Conservation (phyloP, 495 filamentous ascomycete species). For the Lasiosphaeria ovina region DNA sequence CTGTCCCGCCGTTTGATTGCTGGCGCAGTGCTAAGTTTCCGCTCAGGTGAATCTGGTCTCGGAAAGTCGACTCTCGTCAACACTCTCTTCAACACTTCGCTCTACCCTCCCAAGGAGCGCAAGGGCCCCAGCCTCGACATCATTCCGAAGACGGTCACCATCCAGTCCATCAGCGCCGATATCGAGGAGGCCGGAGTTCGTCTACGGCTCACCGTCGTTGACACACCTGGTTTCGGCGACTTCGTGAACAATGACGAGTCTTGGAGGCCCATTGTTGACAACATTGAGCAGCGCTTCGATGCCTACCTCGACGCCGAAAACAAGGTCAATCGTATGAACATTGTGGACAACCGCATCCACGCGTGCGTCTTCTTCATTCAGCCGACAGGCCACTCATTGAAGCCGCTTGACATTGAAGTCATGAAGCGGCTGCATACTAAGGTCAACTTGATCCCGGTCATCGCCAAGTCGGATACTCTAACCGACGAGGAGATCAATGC, state of each 20-base stretch:
- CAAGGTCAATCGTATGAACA: constrained; percentile 99
- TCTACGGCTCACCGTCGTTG: constrained; percentile 93
- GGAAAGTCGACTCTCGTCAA: constrained; percentile 99
- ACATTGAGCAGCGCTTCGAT: constrained; percentile 98
- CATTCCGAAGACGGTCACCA: constrained; percentile 97
- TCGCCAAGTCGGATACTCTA: constrained; percentile 96
- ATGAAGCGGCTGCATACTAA: constrained; percentile 99
- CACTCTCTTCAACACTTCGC: constrained; percentile 98
- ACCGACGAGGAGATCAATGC: constrained; percentile 92
- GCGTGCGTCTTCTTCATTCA: constrained; percentile 99
- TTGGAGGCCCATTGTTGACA: constrained; percentile 97
- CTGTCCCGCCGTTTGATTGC: background rate
- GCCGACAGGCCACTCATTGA: constrained; percentile 97
- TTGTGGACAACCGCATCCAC: constrained; percentile 97
- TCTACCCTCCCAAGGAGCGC: constrained; percentile 97
- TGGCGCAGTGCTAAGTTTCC: background rate
- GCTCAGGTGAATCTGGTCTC: constrained; percentile 91
- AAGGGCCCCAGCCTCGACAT: constrained; percentile 96
- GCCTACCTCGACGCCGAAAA: constrained; percentile 98
- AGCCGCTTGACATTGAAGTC: constrained; percentile 98
- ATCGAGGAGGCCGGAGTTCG: constrained; percentile 99
- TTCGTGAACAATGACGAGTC: constrained; percentile 99
- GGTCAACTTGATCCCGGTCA: constrained; percentile 99
- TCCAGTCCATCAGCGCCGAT: constrained; percentile 97
- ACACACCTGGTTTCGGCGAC: constrained; percentile 97